Conservation (phyloP, 163 green algal species). For the Coccomyxa subellipsoidea region DNA sequence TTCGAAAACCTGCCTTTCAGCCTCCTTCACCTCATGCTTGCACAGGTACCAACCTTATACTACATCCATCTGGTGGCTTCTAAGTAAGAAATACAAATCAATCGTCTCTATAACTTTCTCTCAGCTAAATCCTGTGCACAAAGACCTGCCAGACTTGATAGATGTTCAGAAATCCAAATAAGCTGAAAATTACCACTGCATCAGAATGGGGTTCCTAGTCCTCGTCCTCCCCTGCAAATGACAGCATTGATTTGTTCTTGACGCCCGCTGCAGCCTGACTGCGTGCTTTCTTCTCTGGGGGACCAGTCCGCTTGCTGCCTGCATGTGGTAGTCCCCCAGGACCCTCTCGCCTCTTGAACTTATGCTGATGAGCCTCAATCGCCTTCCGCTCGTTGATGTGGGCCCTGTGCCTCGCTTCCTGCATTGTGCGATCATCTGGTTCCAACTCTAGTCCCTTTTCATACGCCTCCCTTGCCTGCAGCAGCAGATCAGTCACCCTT, state of each 20-base stretch:
- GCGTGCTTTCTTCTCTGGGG: background rate
- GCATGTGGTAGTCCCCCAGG: background rate
- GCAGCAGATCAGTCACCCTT: no score
- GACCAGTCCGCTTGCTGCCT: background rate
- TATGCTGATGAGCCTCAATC: conserved; percentile 47
- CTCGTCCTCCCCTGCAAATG: conserved; percentile 45
- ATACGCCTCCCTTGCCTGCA: conserved; percentile 60
- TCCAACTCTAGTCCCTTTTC: conserved; percentile 59
- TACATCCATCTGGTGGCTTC: no score
- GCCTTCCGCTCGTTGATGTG: conserved; percentile 45
- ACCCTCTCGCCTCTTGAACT: conserved; percentile 45
- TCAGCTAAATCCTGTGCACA: no score
- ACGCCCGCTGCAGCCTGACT: conserved; percentile 7
- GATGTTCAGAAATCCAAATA: no score
- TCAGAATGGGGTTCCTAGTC: conserved; percentile 3
- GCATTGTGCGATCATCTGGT: conserved; percentile 54
- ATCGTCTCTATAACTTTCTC: no score
- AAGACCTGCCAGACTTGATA: no score
- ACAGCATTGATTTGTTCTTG: conserved; percentile 37
- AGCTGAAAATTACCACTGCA: no score
- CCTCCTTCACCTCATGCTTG: no score
- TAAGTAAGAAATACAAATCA: no score
- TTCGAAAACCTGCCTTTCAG: no score
- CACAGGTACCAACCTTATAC: no score
- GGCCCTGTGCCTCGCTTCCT: conserved; percentile 41